Base-by-base conservation (phyloP, 2,329 filamentous ascomycete species). In the Cladosporium sp. region DNA sequence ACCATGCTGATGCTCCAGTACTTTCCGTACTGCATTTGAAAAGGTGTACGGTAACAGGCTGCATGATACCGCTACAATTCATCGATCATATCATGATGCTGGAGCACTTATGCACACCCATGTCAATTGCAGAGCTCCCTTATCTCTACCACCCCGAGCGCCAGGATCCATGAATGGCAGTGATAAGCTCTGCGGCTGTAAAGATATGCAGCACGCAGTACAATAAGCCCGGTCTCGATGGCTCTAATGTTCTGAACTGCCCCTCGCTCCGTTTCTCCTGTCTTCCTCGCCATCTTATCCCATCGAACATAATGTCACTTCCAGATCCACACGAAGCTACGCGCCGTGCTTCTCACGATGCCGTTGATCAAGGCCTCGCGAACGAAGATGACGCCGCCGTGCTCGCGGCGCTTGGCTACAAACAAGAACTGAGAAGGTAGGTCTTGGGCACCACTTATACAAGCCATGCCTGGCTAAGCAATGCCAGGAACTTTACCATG, bases 371-470 rank as follows among this genome's bases (percentile, higher is more conserved):
- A 47, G 76, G 75, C 10, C 71, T 79, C 21, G 70, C 76, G 21
- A 75, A 68, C 44, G 74, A 75, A 41, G 78, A 79, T 67, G 80
- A 82, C 74, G 79, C 78, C 47, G 79, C 77, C 12, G 74, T 78
- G 3, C 71, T 81, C 24, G 75, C 74, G 3, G 72, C 72, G 59
- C 71, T 76, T 61, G 74, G 82, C 0, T 86, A 85, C 76, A 85
- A 88, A 73, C 86, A 88, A 75, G 87, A 89, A 72, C 78, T 89
- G 38, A 82, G 83, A 55, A 81, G 64, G 61, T 64, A 64, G 34
- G 15, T 30, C 30, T 57, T 18, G 47, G 41, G n/a, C 5, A n/a
- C 10, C 30, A 26, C 44, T 26, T 24, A 18, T 7, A 21, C 41
- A 21, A 47, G 18, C 24, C 24, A 21, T 41, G 26, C 30, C 24